phyloP scores from a whole-genome alignment of 2,329 filamentous ascomycete genomes.

The Pseudogymnoascus sp. region DNA sequence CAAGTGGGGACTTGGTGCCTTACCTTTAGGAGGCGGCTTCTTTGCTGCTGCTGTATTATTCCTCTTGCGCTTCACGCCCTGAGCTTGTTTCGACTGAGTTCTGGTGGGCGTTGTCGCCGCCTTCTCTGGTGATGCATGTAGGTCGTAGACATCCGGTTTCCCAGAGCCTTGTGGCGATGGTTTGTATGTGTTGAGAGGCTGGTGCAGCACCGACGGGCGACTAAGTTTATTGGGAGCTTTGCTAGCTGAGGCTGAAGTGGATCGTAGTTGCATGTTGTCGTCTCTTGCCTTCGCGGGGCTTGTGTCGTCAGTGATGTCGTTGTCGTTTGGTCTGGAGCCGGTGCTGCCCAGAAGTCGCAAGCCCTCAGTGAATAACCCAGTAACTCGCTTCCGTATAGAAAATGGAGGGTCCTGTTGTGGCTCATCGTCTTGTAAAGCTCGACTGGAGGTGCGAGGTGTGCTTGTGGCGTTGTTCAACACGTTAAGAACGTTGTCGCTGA shows the following conservation, averaged over 20 bases:
- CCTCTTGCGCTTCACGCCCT: neutral
- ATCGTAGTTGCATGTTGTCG: neutral
- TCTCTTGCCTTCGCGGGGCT: neutral
- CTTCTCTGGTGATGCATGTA: neutral
- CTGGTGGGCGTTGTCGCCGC: neutral
- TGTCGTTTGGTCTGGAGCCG: neutral
- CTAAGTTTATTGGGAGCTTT: neutral
- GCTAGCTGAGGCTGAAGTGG: neutral
- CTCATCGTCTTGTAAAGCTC: neutral
- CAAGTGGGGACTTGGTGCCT: neutral
- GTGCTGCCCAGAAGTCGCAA: neutral
- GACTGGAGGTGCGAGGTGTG: neutral
- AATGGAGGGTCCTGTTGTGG: neutral
- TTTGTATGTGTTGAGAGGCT: neutral
- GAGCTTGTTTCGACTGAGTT: neutral
- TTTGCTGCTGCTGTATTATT: neutral
- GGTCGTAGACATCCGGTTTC: neutral
- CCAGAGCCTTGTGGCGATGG: neutral
- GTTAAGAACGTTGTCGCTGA: neutral
- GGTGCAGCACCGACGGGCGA: neutral
- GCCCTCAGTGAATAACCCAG: neutral
- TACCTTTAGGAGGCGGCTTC: neutral
- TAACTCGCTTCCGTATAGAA: neutral
- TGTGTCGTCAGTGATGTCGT: neutral
- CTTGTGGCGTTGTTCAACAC: neutral